A percentile compares a stretch with the other conserved stretches of the same genome.
Evolutionary conservation across 2,329 filamentous ascomycete species (phyloP).

Genomic region (Colletotrichum sublineola): DNA sequence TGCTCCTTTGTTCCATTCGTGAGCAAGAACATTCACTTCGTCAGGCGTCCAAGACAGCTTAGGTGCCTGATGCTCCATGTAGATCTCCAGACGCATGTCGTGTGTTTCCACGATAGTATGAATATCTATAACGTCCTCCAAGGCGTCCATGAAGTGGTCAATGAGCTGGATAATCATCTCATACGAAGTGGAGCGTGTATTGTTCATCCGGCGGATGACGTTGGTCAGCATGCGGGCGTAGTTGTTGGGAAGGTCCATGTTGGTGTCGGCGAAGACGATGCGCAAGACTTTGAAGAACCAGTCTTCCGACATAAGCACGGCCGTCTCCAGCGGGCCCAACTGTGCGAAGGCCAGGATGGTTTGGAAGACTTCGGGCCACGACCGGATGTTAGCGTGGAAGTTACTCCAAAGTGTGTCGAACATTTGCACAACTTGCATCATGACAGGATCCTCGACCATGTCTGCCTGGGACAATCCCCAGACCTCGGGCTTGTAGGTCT

Average conservation of each 20-base stretch:
- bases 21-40: constrained; percentile 62
- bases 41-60: constrained; percentile 58
- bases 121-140: constrained; percentile 55
- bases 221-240: constrained; percentile 68
- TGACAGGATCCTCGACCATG: constrained; percentile 42
- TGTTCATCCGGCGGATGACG: constrained; percentile 63
- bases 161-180: constrained; percentile 65
- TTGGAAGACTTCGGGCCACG: constrained; percentile 84
- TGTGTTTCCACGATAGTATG: constrained; percentile 55
- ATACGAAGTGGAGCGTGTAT: constrained; percentile 67
- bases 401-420: constrained; percentile 71
- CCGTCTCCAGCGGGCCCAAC: constrained; percentile 70
- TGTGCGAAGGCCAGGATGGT: constrained; percentile 76
- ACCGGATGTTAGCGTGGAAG: constrained; percentile 72
- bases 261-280: constrained; percentile 71
- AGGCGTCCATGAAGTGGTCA: constrained; percentile 58
- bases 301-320: constrained; percentile 69
- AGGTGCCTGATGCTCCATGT: constrained; percentile 48
- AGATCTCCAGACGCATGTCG: constrained; percentile 55
- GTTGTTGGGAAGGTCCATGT: constrained; percentile 64
- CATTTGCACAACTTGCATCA: constrained; percentile 45
- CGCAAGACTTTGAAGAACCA: constrained; percentile 71
- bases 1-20: constrained; percentile 55
- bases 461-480: constrained; percentile 57
- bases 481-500: constrained; percentile 58